phyloP scores from a whole-genome alignment of 805 yeast genomes.

The Barnettozyma wickerhamii region DNA sequence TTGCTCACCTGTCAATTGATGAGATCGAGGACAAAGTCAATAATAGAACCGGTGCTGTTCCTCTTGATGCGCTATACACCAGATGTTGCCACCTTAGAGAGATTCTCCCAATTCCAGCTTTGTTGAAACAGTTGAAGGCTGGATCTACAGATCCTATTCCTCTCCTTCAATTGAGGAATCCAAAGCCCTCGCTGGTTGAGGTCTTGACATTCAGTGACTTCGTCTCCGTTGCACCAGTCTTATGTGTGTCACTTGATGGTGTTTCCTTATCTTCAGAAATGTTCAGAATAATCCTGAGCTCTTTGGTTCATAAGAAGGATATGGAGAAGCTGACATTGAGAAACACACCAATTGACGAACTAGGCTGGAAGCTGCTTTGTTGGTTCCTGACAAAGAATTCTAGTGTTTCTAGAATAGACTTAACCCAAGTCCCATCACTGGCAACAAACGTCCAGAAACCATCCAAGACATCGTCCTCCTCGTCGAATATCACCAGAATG shows the following conservation, averaged over 20 bases:
- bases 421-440: conserved; percentile 48
- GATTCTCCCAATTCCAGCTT: conserved; percentile 88
- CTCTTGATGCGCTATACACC: conserved; percentile 75
- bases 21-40: conserved; percentile 26
- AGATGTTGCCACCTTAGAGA: conserved; percentile 92
- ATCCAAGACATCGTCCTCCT: conserved; percentile 29
- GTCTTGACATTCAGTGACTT: conserved; percentile 85
- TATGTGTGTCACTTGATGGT: conserved; percentile 76
- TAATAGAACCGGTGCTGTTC: conserved; percentile 24
- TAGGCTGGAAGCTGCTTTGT: conserved; percentile 81
- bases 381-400: conserved; percentile 68
- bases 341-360: conserved; percentile 68
- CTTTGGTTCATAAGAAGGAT: conserved; percentile 57
- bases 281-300: conserved; percentile 62
- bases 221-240: conserved; percentile 76
- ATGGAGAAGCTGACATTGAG: conserved; percentile 71
- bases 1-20: conserved; percentile 16
- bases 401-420: conserved; percentile 53
- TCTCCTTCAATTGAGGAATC: conserved; percentile 70
- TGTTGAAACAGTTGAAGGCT: conserved; percentile 67
- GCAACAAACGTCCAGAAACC: conserved; percentile 36
- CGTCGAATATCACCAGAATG: conserved; percentile 33
- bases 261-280: conserved; percentile 70
- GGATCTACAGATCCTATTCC: conserved; percentile 85
- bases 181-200: conserved; percentile 85